Conservation (phyloP, 768 basidiomycete species). For the Chiua virens region DNA sequence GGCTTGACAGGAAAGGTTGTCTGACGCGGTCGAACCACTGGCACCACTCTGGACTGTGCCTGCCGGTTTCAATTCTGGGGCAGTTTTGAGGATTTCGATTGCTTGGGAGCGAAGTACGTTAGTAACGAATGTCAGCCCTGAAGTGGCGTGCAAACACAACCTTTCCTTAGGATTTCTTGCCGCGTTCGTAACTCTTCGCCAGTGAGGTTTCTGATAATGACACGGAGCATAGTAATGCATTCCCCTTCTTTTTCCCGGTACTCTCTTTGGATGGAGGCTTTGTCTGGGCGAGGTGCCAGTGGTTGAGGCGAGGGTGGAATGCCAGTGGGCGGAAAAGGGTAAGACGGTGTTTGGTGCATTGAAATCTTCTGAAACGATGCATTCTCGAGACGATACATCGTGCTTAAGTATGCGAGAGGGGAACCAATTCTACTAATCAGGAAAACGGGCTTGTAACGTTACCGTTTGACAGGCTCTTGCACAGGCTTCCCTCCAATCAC, state of each 20-base stretch:
- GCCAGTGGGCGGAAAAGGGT: too few species aligned
- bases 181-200: conserved; percentile 16
- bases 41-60: not conserved
- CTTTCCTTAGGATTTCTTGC: conserved; percentile 21
- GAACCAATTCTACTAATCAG: too few species aligned
- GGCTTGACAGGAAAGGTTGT: not conserved
- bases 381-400: too few species aligned
- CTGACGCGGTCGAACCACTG: not conserved
- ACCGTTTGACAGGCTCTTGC: too few species aligned
- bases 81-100: conserved; percentile 4
- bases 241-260: conserved; percentile 26
- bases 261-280: conserved; percentile 8
- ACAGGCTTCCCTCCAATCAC: too few species aligned
- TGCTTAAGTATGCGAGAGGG: too few species aligned
- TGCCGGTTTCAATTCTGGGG: not conserved
- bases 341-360: too few species aligned
- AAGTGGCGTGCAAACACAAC: not conserved
- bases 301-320: too few species aligned
- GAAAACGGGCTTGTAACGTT: too few species aligned
- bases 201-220: conserved; percentile 17
- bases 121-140: not conserved
- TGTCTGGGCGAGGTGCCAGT: not conserved
- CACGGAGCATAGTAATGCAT: conserved; percentile 12
- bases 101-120: not conserved
- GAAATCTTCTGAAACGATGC: too few species aligned